Evolutionary conservation across 495 filamentous ascomycete genomes (phyloP), one percentile per base, ranked within the genome.

Genomic region (Wilcoxina mikolae): DNA sequence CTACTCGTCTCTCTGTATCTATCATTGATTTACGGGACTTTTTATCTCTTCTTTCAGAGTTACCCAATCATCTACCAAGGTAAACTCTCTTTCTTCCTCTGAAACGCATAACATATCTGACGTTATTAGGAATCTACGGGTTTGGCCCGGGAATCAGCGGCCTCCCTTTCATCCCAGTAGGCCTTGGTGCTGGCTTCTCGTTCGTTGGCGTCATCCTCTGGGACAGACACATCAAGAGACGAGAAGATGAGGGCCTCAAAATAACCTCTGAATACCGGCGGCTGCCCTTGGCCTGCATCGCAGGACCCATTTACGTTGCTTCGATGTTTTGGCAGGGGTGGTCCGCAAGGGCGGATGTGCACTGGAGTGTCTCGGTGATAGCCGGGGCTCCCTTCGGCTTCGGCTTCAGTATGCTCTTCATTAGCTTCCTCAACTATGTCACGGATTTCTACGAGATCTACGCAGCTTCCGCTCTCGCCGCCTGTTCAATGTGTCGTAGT

Each of bases 361-460:
- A 76, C 54, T 85, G 78, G 71, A 72, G 77, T n/a, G 76, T 78
- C 2, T 82, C 83, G 0, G 72, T 78, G 20, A 59, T 84, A 2
- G 74, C 79, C 0, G 82, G 81, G 0, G 60, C 86, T 9, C 68
- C 79, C 1, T 87, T 86, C 57, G 84, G 84, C 17, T 70, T 80
- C 27, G 84, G 80, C 5, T 86, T 82, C 64, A 69, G 78, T 7
- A 69, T 78, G 17, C 76, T 80, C 17, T 86, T 85, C 65, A 79
- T 80, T 39, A 77, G 79, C 0, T 74, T 83, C 24, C 67, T 87
- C 9, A 89, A 85, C 56, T 89, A 88, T 55, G 71, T 88, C 41
- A 80, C 82, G 10, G 84, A 89, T 61, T 83, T 83, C 9, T 87
- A 89, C 66, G 76, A 77, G 49, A 76, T 82, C 50, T 86, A 79